Conservation (phyloP, 192 early-diverging fungal species). For the Podila clonocystis region DNA sequence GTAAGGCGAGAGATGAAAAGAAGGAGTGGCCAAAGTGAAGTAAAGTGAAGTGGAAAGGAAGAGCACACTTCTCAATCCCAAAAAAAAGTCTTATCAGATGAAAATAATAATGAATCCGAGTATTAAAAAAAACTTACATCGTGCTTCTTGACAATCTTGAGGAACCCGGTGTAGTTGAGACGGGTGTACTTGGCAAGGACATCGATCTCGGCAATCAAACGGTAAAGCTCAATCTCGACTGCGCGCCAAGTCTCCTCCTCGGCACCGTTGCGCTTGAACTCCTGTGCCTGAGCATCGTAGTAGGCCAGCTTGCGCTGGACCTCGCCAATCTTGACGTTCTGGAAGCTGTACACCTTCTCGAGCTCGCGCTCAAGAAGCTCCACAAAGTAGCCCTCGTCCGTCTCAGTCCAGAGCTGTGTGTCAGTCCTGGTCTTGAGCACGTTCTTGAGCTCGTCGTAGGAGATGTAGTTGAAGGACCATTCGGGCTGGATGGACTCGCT, state of each 20-base stretch:
- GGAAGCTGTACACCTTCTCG: conserved; percentile 74
- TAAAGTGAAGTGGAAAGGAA: too few relatives aligned
- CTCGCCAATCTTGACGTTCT: conserved; percentile 37
- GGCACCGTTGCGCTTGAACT: conserved; percentile 78
- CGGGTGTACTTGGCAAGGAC: conserved; percentile 79
- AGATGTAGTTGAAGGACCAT: conserved; percentile 44
- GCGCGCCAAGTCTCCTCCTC: conserved; percentile 77
- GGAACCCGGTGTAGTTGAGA: conserved; percentile 86
- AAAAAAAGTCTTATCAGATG: not conserved
- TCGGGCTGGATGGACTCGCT: conserved; percentile 33
- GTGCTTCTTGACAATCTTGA: conserved; percentile 98
- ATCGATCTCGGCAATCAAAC: conserved; percentile 80
- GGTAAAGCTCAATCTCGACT: conserved; percentile 76
- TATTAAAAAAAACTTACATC: conserved; percentile 68
- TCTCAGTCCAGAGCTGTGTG: conserved; percentile 18
- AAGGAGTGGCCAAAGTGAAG: too few relatives aligned
- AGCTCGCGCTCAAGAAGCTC: conserved; percentile 89
- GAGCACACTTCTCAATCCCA: not conserved
- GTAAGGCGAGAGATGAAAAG: too few relatives aligned
- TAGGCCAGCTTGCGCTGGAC: conserved; percentile 32
- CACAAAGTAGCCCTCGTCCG: conserved; percentile 59
- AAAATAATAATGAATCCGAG: not conserved
- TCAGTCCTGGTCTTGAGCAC: conserved; percentile 28
- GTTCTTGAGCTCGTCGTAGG: conserved; percentile 34
- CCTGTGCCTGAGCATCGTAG: conserved; percentile 63